Evolutionary conservation across 495 filamentous ascomycete species (phyloP), one percentile per base, ranked within the genome.

Genomic region (Daldinia grandis): DNA sequence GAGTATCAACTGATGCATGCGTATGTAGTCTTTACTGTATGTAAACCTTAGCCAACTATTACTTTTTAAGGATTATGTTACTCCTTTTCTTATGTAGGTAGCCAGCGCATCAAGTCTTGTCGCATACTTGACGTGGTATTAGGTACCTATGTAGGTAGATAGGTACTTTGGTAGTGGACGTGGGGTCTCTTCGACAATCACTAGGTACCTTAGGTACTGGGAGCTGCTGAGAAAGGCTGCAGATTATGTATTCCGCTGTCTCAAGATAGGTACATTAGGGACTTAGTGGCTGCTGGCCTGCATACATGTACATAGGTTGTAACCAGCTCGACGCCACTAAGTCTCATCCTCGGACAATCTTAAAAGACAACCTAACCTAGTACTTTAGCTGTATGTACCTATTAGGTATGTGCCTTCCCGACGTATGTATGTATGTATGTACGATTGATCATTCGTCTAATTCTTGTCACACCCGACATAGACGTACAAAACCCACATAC

Each of bases 261-360:
- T 47, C 17, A 47, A 47, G 17, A 21, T 47, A 9, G n/a, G n/a
- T n/a, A n/a, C n/a, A n/a, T n/a, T n/a, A n/a, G n/a, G n/a, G n/a
- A n/a, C n/a, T n/a, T 2, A 33, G 42, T 62, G 47, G 56, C 37
- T 37, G 50, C 53, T 59, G 14, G 53, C n/a, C 56, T 71, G 68
- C 68, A 44, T n/a, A n/a, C n/a, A n/a, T n/a, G n/a, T n/a, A n/a
- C n/a, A n/a, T n/a, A n/a, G n/a, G n/a, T 33, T 66, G 58, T 10
- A 71, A 71, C 68, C 56, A 60, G 4, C 60, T 62, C 50, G 27
- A 57, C 51, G 49, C 59, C 69, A 67, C 64, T 31, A 37, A 72
- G 60, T 64, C 59, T 55, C 56, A 58, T 72, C 49, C 55, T 72
- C 69, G 64, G 69, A 72, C 59, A 65, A 64, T 64, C 53, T 60